phyloP scores from a whole-genome alignment of 2,329 filamentous ascomycete genomes.

The Phoma sp. region DNA sequence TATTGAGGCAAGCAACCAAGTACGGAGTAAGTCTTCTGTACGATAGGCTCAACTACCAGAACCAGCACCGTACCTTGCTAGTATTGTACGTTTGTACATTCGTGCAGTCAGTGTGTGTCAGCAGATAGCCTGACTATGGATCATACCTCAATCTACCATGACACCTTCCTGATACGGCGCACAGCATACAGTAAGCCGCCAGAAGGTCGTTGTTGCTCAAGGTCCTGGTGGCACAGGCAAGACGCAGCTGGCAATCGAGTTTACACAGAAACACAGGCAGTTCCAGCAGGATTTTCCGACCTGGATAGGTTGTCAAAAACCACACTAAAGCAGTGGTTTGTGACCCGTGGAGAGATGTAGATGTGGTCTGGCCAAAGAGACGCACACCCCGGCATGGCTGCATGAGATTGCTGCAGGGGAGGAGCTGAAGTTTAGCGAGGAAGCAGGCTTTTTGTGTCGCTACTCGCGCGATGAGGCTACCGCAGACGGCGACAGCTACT shows the following conservation, averaged over 20 bases:
- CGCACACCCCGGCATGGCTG: not conserved
- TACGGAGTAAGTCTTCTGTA: no score
- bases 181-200: no score
- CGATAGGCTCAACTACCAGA: no score
- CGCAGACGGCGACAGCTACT: not conserved
- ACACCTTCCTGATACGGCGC: no score
- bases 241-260: slow-evolving; percentile 5
- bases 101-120: no score
- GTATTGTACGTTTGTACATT: no score
- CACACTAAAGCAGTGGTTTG: slow-evolving; percentile 16
- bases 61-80: no score
- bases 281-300: not conserved
- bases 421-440: not conserved
- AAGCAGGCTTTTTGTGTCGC: not conserved
- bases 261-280: not conserved
- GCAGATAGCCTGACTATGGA: no score
- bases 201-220: not conserved
- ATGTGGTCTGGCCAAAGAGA: not conserved
- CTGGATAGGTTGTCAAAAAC: slow-evolving; percentile 5
- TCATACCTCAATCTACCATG: no score
- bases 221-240: slow-evolving; percentile 27
- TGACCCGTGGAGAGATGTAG: not conserved
- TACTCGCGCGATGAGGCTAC: not conserved
- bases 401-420: not conserved
- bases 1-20: no score